Conservation (phyloP, 2,329 filamentous ascomycete species). For the Verruconis gallopava region DNA sequence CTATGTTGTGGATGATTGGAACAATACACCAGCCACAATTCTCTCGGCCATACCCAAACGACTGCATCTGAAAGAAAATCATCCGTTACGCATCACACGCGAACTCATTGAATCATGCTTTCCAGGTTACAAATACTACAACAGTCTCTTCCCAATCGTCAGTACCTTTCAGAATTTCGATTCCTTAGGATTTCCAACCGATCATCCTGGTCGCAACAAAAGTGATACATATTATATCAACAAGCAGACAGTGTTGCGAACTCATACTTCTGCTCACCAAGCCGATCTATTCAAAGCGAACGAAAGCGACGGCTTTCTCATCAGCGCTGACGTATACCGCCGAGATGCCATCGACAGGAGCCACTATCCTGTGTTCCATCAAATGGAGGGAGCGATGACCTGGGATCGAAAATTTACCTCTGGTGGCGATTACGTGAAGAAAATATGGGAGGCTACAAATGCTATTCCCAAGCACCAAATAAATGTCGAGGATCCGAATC, state of each 20-base stretch:
- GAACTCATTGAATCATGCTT: conserved; percentile 88
- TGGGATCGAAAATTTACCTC: conserved; percentile 61
- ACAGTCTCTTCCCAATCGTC: conserved; percentile 70
- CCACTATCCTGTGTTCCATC: conserved; percentile 95
- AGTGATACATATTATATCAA: conserved; percentile 97
- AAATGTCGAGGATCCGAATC: conserved; percentile 71
- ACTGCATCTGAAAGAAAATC: conserved; percentile 82
- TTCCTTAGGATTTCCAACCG: conserved; percentile 76
- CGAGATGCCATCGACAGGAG: conserved; percentile 88
- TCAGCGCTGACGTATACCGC: conserved; percentile 89
- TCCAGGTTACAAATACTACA: conserved; percentile 63
- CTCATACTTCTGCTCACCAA: conserved; percentile 91
- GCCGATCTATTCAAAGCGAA: conserved; percentile 65
- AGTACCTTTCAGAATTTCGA: conserved; percentile 85
- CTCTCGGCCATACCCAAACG: conserved; percentile 59
- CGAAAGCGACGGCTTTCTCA: conserved; percentile 66
- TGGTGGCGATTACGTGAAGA: conserved; percentile 45
- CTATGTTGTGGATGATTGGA: conserved; percentile 66
- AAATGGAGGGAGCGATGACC: conserved; percentile 89
- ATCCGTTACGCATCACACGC: conserved; percentile 81
- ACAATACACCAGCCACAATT: conserved; percentile 69
- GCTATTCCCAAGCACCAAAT: conserved; percentile 61
- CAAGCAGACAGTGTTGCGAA: conserved; percentile 67
- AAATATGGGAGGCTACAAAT: conserved; percentile 58
- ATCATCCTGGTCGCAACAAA: conserved; percentile 75